Percentiles rank a stretch among this genome's conserved stretches.
Conservation (phyloP, 352 stramenopile genomes). For the Thalassiosira exigua region DNA sequence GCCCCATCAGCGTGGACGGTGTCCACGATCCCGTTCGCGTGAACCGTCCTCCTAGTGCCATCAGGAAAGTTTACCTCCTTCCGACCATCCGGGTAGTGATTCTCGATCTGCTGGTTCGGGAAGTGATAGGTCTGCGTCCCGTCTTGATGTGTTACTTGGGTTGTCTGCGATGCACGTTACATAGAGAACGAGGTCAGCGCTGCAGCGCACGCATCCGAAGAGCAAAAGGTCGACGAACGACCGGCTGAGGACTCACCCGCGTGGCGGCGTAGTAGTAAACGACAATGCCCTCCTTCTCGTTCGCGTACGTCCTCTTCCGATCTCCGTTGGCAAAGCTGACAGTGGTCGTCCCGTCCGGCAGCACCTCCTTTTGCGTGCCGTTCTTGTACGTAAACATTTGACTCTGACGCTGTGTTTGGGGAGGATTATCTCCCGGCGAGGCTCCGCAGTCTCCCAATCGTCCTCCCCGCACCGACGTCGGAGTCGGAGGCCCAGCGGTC, state of each 20-base stretch:
- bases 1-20: constrained; percentile 60
- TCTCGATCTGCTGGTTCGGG: constrained; percentile 91
- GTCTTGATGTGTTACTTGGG: constrained; percentile 92
- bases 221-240: constrained; percentile 1
- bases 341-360: constrained; percentile 88
- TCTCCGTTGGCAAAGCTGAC: constrained; percentile 96
- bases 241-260: constrained; percentile 40
- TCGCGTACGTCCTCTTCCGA: constrained; percentile 88
- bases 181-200: background rate
- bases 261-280: constrained; percentile 94
- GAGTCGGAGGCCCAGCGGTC: too few relatives aligned
- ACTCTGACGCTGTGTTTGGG: too few relatives aligned
- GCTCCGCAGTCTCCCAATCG: too few relatives aligned
- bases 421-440: too few relatives aligned
- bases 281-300: constrained; percentile 87
- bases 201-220: background rate
- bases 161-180: too few relatives aligned
- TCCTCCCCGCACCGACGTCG: too few relatives aligned
- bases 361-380: constrained; percentile 92
- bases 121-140: constrained; percentile 96
- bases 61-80: constrained; percentile 96
- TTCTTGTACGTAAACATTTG: constrained; percentile 79
- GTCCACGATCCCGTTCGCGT: constrained; percentile 52
- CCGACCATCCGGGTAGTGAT: constrained; percentile 89
- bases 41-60: constrained; percentile 89